These are phyloP conservation scores for Starmerella roubikii DNA, from an alignment of 805 yeast genomes.

Conservation along the genomic window DNA sequence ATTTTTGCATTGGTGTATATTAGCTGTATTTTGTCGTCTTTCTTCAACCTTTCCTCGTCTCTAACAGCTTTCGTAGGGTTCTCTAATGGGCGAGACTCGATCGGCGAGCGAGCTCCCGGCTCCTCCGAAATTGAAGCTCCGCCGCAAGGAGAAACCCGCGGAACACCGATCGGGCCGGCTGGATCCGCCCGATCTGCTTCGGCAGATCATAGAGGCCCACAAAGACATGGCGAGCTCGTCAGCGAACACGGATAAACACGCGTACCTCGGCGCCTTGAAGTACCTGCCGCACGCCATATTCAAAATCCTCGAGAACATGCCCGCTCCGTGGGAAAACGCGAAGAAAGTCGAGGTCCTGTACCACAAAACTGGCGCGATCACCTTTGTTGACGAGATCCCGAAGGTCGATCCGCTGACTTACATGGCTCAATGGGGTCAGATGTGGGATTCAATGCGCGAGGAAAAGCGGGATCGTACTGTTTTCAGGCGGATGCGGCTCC, in stretches of 20 bases:
- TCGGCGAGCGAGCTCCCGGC: conserved; percentile 1
- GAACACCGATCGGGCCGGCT: background rate
- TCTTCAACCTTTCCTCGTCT: too few relatives aligned
- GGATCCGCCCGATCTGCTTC: conserved; percentile 2
- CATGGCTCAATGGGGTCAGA: conserved; percentile 88
- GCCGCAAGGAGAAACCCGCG: background rate
- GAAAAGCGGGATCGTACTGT: conserved; percentile 85
- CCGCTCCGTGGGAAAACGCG: conserved; percentile 92
- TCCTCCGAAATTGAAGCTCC: conserved; percentile 1
- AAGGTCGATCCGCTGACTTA: conserved; percentile 65
- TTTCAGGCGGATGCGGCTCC: conserved; percentile 84
- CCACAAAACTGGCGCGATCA: conserved; percentile 85
- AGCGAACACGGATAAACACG: conserved; percentile 52
- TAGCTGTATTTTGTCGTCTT: too few relatives aligned
- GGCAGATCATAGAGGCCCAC: conserved; percentile 5
- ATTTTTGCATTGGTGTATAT: conserved; percentile 1
- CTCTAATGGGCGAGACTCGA: background rate
- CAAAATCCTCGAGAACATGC: conserved; percentile 87
- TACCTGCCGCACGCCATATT: conserved; percentile 92
- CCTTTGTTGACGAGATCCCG: conserved; percentile 87
- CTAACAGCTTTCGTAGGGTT: background rate
- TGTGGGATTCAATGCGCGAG: conserved; percentile 85
- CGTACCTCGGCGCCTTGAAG: conserved; percentile 81
- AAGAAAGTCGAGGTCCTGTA: conserved; percentile 80
- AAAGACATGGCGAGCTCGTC: conserved; percentile 2